A percentile compares a stretch with the other conserved stretches of the same genome.
Conservation (phyloP, 805 yeast genomes). For the Phaffomyces thermotolerans region DNA sequence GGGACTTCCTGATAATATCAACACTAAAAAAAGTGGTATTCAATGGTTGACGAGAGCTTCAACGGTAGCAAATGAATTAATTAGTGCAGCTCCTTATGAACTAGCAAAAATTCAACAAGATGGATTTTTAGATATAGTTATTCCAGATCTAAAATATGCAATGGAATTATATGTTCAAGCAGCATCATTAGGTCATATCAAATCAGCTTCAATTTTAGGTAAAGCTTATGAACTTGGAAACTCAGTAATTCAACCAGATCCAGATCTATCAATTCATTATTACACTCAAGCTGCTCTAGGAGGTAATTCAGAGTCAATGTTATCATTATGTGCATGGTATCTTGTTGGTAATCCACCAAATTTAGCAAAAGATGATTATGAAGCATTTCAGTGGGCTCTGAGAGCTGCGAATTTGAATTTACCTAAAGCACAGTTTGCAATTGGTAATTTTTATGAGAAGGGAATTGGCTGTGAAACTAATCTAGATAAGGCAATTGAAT, state of each 20-base stretch:
- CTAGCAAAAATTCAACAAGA: slow-evolving; percentile 74
- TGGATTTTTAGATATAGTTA: slow-evolving; percentile 83
- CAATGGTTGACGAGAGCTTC: slow-evolving; percentile 90
- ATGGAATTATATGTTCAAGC: slow-evolving; percentile 81
- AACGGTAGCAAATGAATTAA: slow-evolving; percentile 73
- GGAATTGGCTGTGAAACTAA: slow-evolving; percentile 80
- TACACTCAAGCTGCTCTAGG: slow-evolving; percentile 85
- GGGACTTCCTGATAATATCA: slow-evolving; percentile 67
- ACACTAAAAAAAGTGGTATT: slow-evolving; percentile 77
- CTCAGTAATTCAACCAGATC: slow-evolving; percentile 62
- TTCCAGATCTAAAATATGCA: slow-evolving; percentile 78
- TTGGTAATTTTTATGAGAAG: slow-evolving; percentile 76
- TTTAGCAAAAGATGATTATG: slow-evolving; percentile 67
- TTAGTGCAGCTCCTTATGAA: slow-evolving; percentile 92
- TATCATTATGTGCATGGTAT: slow-evolving; percentile 96
- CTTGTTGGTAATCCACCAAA: slow-evolving; percentile 85
- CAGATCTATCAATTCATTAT: slow-evolving; percentile 82
- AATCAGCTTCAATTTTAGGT: slow-evolving; percentile 75
- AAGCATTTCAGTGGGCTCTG: slow-evolving; percentile 92
- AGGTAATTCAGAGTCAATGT: slow-evolving; percentile 86
- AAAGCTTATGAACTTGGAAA: slow-evolving; percentile 74
- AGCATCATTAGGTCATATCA: slow-evolving; percentile 79
- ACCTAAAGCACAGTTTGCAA: slow-evolving; percentile 78
- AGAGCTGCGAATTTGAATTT: slow-evolving; percentile 72
- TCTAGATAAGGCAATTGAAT: slow-evolving; percentile 48